Conservation (phyloP, 192 early-diverging fungal species). For the Obelidium mucronatum region DNA sequence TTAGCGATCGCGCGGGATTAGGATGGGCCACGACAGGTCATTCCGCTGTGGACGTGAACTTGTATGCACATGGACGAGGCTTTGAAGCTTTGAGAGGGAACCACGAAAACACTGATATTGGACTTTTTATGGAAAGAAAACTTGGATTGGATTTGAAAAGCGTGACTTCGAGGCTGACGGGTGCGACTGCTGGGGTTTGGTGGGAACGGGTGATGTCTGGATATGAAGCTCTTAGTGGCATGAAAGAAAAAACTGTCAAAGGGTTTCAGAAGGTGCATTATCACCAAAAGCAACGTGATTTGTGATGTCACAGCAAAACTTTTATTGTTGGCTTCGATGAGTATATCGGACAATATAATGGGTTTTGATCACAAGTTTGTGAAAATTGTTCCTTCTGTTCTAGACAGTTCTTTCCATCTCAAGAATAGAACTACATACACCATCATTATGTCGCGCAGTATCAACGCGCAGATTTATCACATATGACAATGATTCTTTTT, state of each 20-base stretch:
- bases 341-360: too few relatives aligned
- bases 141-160: constrained; percentile 69
- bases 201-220: neutral
- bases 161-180: constrained; percentile 64
- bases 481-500: too few relatives aligned
- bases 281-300: neutral
- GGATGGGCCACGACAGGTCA: constrained; percentile 90
- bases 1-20: constrained; percentile 50
- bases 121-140: constrained; percentile 67
- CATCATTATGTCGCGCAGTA: too few relatives aligned
- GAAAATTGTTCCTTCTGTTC: too few relatives aligned
- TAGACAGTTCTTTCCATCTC: too few relatives aligned
- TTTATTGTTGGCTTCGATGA: too few relatives aligned
- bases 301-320: too few relatives aligned
- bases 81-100: constrained; percentile 72
- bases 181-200: neutral
- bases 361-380: too few relatives aligned
- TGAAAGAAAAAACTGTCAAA: too few relatives aligned
- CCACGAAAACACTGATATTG: constrained; percentile 91
- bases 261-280: neutral
- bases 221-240: too few relatives aligned
- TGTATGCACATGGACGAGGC: constrained; percentile 82
- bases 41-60: constrained; percentile 93
- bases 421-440: too few relatives aligned
- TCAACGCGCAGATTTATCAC: too few relatives aligned